Base-by-base conservation (phyloP, 148 eudicot species). In the Rhododendron henanense region DNA sequence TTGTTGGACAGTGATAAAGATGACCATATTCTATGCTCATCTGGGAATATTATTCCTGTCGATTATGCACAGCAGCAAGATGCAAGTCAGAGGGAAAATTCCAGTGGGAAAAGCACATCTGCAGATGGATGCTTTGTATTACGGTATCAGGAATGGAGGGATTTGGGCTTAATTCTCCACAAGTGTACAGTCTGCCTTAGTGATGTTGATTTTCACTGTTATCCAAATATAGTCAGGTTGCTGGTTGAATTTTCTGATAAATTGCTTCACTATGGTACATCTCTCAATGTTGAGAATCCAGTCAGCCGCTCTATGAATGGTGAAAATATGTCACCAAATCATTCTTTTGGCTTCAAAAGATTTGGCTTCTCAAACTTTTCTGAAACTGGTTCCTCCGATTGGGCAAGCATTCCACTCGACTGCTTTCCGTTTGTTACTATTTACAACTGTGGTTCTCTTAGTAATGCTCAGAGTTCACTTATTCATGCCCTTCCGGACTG, bases 201-300 rank as follows among this genome's bases (percentile, higher is more conserved):
- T 83, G 90, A 92, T 85, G 85, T 83, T 82, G 94, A 97, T 73
- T 83, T 94, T 90, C 98, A 94, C 87, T 94, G 93, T 91, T 91
- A 95, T 89, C 99, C 98, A n/a, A 76, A 87, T 85, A 83, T 95
- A 76, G 87, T 94, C 85, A 86, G 89, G 63, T 82, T 90, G 85
- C 84, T 97, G 88, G 79, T 87, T 78, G 88, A 88, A 19, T 93
- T 95, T 90, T 88, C 87, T 73, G 91, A 92, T 80, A 91, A 90
- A 86, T 85, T 96, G 85, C 74, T 78, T 61, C 63, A 48, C 53
- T 71, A 21, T 81, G 84, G 81, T 87, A 81, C 82, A 33, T 84
- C 93, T 85, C 84, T 67, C 82, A 45, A 39, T 85, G 88, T 85
- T 81, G 85, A 85, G 45, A 88, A 85, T 67, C 88, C 92, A 25